Base-by-base conservation (phyloP, 1,139 yeast genomes). In the Saccharomyces hybrid region DNA sequence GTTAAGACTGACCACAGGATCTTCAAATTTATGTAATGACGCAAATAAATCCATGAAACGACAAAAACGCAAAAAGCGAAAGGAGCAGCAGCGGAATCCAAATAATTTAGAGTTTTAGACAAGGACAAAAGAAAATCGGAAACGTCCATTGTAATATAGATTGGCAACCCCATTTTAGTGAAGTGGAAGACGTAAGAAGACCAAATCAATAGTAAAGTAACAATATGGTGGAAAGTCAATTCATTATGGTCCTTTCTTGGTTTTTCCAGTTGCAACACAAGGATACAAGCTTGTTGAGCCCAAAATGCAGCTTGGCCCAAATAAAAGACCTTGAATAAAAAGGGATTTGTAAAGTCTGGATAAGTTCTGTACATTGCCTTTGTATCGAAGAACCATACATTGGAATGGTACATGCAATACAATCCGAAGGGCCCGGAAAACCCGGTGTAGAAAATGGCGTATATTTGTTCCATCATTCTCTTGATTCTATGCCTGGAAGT, bases 301-400 rank as follows among this genome's bases (percentile, higher is more conserved):
- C 98, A 91, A 71, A 88, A 91, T 1, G 96, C 86, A 9, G 97
- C 96, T 73, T 91, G 97, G 46, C 88, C 82, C 60, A 91, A 76
- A 70, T 91, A 91, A 68, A 85, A 91, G 13, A 81, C 68, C 73
- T 91, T 91, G 74, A 88, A 85, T 57, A 77, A 74, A 56, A 76
- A 76, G 56, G 80, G 84, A 66, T 86, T 88, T 34, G 85, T 76
- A 58, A 79, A 77, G 72, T 91, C 96, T n/a, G 98, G 97, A 68
- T 85, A 91, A 32, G 78, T 73, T 53, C 72, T 78, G 69, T 88
- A 91, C 73, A 90, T 85, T 49, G 87, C 82, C 4, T 82, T 76
- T 8, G 96, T 90, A 67, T 87, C 78, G 71, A 90, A 91, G 67
- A 75, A 87, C 96, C 97, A 90, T 60, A 91, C 69, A 48, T 95